A percentile compares a stretch with the other conserved stretches of the same genome.
Evolutionary conservation across 495 filamentous ascomycete genomes (phyloP).

Genomic region (Podospora sp.): DNA sequence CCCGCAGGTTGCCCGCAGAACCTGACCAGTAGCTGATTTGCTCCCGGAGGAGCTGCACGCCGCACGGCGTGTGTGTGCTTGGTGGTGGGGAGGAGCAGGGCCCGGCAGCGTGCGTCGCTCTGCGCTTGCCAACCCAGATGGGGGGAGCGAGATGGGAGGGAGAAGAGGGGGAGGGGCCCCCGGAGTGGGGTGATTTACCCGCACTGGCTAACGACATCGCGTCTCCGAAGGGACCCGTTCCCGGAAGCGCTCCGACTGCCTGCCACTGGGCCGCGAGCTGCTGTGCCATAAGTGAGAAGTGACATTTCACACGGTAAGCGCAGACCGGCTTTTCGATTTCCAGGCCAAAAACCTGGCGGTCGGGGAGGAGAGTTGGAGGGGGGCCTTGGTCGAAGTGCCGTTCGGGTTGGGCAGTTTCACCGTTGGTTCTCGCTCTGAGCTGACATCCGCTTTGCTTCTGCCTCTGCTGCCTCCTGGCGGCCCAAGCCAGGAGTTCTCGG

Average conservation of each 20-base stretch:
- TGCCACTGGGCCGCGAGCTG: slow-evolving; percentile 5
- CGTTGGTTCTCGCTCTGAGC: background rate
- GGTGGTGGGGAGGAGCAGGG: slow-evolving; percentile 9
- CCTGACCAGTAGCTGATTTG: slow-evolving; percentile 17
- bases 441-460: background rate
- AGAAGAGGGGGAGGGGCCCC: background rate
- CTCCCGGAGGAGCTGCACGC: slow-evolving; percentile 11
- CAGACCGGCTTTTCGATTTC: slow-evolving; percentile 2
- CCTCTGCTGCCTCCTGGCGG: slow-evolving; percentile 2
- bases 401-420: background rate
- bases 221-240: background rate
- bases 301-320: slow-evolving; percentile 20
- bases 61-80: slow-evolving; percentile 11
- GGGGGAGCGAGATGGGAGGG: slow-evolving; percentile 5
- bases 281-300: slow-evolving; percentile 11
- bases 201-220: slow-evolving; percentile 4
- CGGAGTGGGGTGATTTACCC: slow-evolving; percentile 7
- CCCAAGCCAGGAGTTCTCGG: slow-evolving; percentile 7
- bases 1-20: slow-evolving; percentile 6
- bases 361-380: background rate
- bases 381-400: background rate
- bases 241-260: slow-evolving; percentile 18
- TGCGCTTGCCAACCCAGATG: slow-evolving; percentile 10
- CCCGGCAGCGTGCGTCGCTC: slow-evolving; percentile 16
- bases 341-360: background rate